Base-by-base conservation (phyloP, 2,329 filamentous ascomycete species). In the Alternaria sp. region DNA sequence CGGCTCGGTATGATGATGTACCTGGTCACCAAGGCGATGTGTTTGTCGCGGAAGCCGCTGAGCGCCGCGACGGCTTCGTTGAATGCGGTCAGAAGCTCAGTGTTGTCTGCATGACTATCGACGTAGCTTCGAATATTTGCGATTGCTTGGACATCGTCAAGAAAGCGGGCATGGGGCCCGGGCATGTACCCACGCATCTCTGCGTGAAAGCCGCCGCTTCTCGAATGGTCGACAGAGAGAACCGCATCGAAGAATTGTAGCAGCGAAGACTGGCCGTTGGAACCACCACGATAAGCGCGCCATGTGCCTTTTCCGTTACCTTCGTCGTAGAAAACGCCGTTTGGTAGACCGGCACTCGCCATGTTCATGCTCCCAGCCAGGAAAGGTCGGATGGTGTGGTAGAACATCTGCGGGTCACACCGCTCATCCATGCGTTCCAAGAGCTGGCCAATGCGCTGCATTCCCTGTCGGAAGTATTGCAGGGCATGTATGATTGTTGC, bases 101-200 rank as follows among this genome's bases (percentile, higher is more conserved):
- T 62, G 10, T 81, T 73, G 2, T 75, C 15, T 70, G 70, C 54
- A 73, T 74, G 63, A 65, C 57, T 74, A 51, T 81, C 72, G 3
- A 83, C 81, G 52, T 83, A 86, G 6, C 74, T 56, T 5, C 84
- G 83, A 26, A 87, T 78, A 47, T 84, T 85, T 8, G 83, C 79
- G 13, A 81, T 78, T 4, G 74, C 71, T 25, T 79, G 75, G n/a
- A 87, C 72, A 12, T 83, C 79, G 26, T 83, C 77, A 6, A 87
- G 71, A 67, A 87, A 86, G n/a, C 81, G 76, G 17, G 82, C 80
- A 64, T 87, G 85, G 5, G 82, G 80, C 0, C 83, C 83, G 3
- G 85, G 85, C 85, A 87, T 87, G 65, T 87, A 87, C 11, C 80
- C 77, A 9, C 85, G 80, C 84, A 87, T 86, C 69, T 86, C 83